Percentiles rank a stretch among this genome's conserved stretches.
Conservation (phyloP, 2,329 filamentous ascomycete species). For the Trichoderma atroviride region DNA sequence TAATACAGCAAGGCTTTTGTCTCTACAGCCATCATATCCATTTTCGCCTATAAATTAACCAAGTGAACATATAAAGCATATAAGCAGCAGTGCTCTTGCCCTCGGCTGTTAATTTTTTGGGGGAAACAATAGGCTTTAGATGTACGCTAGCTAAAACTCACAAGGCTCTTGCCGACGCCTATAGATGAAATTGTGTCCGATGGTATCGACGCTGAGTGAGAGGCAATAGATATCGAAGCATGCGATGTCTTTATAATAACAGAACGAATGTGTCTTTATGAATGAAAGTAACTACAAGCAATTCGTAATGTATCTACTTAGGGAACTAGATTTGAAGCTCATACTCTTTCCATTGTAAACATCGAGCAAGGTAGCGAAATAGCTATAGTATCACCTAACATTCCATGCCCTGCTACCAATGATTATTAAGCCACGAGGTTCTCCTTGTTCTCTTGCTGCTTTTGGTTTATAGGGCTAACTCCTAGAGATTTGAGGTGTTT, state of each 20-base stretch:
- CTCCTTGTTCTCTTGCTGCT: too few relatives aligned
- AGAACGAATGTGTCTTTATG: too few relatives aligned
- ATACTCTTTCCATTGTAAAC: too few relatives aligned
- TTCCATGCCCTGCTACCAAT: too few relatives aligned
- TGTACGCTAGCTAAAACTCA: not conserved
- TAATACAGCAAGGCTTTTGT: not conserved
- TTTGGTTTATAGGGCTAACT: too few relatives aligned
- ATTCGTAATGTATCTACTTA: too few relatives aligned
- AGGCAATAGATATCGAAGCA: not conserved
- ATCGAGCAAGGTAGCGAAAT: too few relatives aligned
- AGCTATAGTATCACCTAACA: too few relatives aligned
- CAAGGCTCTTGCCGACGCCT: not conserved
- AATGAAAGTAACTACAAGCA: too few relatives aligned
- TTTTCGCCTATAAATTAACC: not conserved
- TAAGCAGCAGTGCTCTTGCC: not conserved
- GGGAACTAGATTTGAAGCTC: too few relatives aligned
- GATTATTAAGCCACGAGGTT: too few relatives aligned
- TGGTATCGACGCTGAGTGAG: not conserved
- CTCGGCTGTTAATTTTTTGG: not conserved
- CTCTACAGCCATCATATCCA: not conserved
- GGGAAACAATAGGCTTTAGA: not conserved
- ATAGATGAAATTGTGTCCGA: not conserved
- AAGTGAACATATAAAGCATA: not conserved
- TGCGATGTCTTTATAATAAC: not conserved
- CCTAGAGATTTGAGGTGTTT: too few relatives aligned